phyloP scores from a whole-genome alignment of 2,329 filamentous ascomycete species.

The Colletotrichum cuscutae region DNA sequence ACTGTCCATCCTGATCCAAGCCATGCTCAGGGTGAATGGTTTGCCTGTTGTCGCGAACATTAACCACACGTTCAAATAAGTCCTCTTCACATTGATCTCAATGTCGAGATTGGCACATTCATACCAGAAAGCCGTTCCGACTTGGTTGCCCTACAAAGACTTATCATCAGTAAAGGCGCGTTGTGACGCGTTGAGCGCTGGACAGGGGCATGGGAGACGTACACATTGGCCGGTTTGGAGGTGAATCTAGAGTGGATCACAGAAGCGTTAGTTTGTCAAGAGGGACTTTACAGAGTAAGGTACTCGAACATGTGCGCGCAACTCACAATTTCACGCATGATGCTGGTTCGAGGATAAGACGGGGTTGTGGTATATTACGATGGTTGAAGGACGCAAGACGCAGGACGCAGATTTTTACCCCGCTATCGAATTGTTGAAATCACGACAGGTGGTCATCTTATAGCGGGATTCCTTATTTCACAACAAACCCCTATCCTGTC shows the following conservation, averaged over 20 bases:
- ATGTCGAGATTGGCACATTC: not conserved
- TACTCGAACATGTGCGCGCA: not conserved
- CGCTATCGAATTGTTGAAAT: not conserved
- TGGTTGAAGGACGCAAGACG: not conserved
- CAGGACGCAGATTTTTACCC: constrained; percentile 6
- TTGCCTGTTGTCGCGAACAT: constrained; percentile 64
- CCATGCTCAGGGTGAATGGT: constrained; percentile 91
- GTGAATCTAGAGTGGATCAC: constrained; percentile 85
- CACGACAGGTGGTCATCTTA: constrained; percentile 12
- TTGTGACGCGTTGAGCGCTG: not conserved
- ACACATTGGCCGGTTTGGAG: constrained; percentile 99
- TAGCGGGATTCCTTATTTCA: constrained; percentile 3
- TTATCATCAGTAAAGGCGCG: constrained; percentile 28
- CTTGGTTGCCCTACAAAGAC: constrained; percentile 90
- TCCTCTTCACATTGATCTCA: not conserved
- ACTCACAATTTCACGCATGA: constrained; percentile 44
- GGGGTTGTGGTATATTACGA: not conserved
- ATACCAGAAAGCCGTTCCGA: constrained; percentile 99
- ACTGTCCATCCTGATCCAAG: constrained; percentile 96
- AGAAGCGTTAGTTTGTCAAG: constrained; percentile 31
- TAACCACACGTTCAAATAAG: constrained; percentile 48
- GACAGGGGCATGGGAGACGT: constrained; percentile 44
- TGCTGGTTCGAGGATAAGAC: not conserved
- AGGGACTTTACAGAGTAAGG: constrained; percentile 30
- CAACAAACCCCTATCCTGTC: constrained; percentile 11